Conservation (phyloP, 345 rosid genomes). For the Corchorus olitorius region DNA sequence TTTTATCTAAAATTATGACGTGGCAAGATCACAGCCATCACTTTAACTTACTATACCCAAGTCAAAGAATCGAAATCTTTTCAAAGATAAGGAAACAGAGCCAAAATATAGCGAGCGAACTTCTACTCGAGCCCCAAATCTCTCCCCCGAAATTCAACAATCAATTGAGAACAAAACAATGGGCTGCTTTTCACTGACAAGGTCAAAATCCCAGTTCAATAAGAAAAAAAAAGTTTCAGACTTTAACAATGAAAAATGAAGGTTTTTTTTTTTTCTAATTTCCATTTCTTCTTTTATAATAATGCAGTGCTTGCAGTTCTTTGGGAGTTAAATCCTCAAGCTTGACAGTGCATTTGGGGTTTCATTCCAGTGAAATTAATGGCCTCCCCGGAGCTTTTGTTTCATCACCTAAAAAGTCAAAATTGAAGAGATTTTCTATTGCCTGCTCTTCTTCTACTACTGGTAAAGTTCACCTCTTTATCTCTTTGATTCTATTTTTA, state of each 20-base stretch:
- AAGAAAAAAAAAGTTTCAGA: neutral
- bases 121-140: neutral
- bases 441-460: slow-evolving; percentile 56
- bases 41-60: neutral
- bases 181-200: slow-evolving; percentile 31
- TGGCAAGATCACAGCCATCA: slow-evolving; percentile 9
- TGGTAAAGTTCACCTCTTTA: neutral
- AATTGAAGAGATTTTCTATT: slow-evolving; percentile 27
- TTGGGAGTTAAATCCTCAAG: slow-evolving; percentile 17
- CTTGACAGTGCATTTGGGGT: slow-evolving; percentile 37
- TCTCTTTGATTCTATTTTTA: neutral
- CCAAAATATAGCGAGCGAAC: neutral
- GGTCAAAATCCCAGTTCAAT: slow-evolving; percentile 20
- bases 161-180: neutral
- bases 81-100: neutral
- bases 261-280: neutral
- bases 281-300: neutral
- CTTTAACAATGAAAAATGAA: neutral
- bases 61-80: neutral
- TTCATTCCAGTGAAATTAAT: slow-evolving; percentile 29
- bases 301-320: slow-evolving; percentile 17
- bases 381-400: slow-evolving; percentile 35
- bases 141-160: neutral
- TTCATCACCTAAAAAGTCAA: slow-evolving; percentile 33
- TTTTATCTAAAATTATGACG: neutral